These are phyloP conservation scores for Barnettozyma sp. DNA, from an alignment of 805 yeast species.

Conservation along the genomic window DNA sequence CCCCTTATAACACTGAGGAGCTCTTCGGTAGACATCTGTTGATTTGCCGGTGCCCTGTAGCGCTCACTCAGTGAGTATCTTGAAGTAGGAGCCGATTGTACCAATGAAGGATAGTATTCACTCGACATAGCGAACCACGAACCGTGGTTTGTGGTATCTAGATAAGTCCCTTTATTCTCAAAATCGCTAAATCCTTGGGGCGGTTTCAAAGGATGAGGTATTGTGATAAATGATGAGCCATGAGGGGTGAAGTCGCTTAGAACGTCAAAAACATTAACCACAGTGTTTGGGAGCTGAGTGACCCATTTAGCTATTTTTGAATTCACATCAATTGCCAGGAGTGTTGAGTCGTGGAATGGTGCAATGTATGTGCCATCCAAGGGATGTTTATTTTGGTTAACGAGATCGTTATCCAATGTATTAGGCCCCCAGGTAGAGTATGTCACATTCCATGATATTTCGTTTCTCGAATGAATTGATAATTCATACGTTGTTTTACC, in stretches of 20 bases:
- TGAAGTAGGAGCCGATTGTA: constrained; percentile 72
- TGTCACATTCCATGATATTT: constrained; percentile 76
- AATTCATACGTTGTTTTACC: constrained; percentile 72
- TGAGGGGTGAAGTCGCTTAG: constrained; percentile 26
- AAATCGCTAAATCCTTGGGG: constrained; percentile 18
- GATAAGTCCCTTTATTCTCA: constrained; percentile 45
- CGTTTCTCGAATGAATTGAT: constrained; percentile 66
- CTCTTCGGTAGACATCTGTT: constrained; percentile 27
- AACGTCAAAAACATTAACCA: constrained; percentile 76
- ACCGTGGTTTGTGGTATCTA: constrained; percentile 55
- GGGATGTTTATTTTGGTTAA: constrained; percentile 45
- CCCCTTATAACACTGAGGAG: constrained; percentile 35
- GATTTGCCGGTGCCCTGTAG: constrained; percentile 37
- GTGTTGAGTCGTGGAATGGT: constrained; percentile 74
- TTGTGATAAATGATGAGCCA: constrained; percentile 36
- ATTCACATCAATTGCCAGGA: constrained; percentile 66
- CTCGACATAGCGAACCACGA: constrained; percentile 87
- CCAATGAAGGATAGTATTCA: constrained; percentile 69
- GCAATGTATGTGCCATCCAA: constrained; percentile 72
- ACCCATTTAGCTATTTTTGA: constrained; percentile 78
- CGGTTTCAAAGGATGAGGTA: constrained; percentile 60
- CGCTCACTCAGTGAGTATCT: constrained; percentile 40
- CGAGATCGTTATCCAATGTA: constrained; percentile 55
- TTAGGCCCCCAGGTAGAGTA: constrained; percentile 92
- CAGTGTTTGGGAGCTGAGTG: constrained; percentile 60